Base-by-base conservation (phyloP, 108 stramenopile genomes). In the Mediolabrus comicus region DNA sequence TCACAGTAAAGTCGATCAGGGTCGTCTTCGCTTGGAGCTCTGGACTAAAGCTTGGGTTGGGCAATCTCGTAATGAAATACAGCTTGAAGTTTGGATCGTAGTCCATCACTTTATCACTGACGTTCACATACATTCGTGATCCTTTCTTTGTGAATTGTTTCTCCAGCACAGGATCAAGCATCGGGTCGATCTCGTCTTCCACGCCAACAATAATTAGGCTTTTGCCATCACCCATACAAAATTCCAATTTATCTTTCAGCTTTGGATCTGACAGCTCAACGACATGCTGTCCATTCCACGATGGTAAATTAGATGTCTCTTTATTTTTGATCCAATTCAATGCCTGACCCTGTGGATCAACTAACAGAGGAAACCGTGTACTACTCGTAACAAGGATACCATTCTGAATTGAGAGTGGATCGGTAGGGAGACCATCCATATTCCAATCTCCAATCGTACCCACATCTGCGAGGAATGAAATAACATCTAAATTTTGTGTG, bases 1-100 rank as follows among this genome's bases (percentile, higher is more conserved):
- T 96, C 7, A 96, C 88, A 28, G 96, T 95, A 61, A 96, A 96
- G 83, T 96, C 94, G 22, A 96, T 92, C 58, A 96, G 71, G 3
- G 94, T 96, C 16, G 94, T 95, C 84, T 96, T 96, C 6, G 96
- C 94, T 78, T 96, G 96, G 29, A 95, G 79, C 80, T 96, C 96
- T 17, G 96, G 96, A 51, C 83, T 82, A 53, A 96, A 96, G 68
- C 64, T 89, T 28, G 96, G 96, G 80, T 96, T 96, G 55, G 96
- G 92, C 56, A 96, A 75, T 24, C 96, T 66, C 24, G 94, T 91
- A 33, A 96, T 92, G 78, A 96, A 96, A 72, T 87, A 96, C 67
- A 92, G 56, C 69, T 72, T 76, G 72, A 96, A 96, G 30, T 79
- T 84, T 10, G 89, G 87, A 81, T 94, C 86, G 65, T 76, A 93